Evolutionary conservation across 2,329 filamentous ascomycete species (phyloP), one percentile per base, ranked within the genome.

Genomic region (Monilinia fructicola): DNA sequence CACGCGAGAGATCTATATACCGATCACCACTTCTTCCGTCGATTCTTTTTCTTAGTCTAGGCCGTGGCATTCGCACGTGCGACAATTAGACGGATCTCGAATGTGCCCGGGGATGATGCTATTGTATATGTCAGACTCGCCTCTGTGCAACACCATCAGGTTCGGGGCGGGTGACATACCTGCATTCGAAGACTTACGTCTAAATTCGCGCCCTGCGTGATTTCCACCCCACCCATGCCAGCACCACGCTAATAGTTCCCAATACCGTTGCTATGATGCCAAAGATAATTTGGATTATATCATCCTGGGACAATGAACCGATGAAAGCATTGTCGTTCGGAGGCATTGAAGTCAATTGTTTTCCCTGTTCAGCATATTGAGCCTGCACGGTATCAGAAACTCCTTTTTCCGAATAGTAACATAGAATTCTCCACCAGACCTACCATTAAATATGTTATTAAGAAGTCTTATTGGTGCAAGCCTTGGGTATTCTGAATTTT

Each of bases 341-440:
- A 31, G 44, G 7, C 42, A 59, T 59, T 48, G 55, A 59, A 59
- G 55, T 35, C 42, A 59, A 35, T 59, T 6, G 11, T n/a, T 35
- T 35, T n/a, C 9, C 11, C 3, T 3, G 18, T 31, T 23, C 14
- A 35, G 26, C 55, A n/a, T 23, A 46, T 53, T 16, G 55, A 46
- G 42, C 40, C 42, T 59, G 28, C 3, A 14, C 26, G 2, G 35
- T 21, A 18, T 59, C 26, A 59, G 55, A 31, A 12, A 26, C n/a
- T 21, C n/a, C 26, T 16, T 3, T 48, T 46, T 26, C 21, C 18
- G 28, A 10, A 48, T 1, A 48, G 12, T 7, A 4, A 18, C 16
- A 23, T n/a, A 18, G 40, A 4, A 48, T n/a, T 4, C 6, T 31
- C 11, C 26, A 35, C 18, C 18, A 6, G 5, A 59, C 40, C 0